Percentiles rank a stretch among this genome's conserved stretches.
phyloP scores from a whole-genome alignment of 805 yeast genomes.

The Torulaspora quercuum region DNA sequence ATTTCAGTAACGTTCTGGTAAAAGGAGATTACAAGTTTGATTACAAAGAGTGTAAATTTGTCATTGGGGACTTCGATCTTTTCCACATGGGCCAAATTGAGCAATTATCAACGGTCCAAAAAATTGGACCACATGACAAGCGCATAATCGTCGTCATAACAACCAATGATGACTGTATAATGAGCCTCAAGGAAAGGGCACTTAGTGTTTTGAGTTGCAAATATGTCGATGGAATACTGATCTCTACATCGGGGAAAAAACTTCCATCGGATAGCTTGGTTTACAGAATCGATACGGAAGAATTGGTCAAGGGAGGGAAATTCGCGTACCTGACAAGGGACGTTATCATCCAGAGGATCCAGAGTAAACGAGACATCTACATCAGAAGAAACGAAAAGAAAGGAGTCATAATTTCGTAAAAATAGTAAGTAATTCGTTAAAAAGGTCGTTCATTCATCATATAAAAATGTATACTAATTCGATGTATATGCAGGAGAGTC shows the following conservation, averaged over 20 bases:
- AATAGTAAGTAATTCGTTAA: constrained; percentile 9
- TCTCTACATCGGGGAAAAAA: constrained; percentile 33
- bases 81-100: constrained; percentile 92
- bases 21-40: constrained; percentile 17
- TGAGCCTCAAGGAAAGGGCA: constrained; percentile 83
- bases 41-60: constrained; percentile 9
- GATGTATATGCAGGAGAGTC: constrained; percentile 8
- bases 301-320: constrained; percentile 49
- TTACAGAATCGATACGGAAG: constrained; percentile 40
- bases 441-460: no score
- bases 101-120: constrained; percentile 51
- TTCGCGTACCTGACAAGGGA: constrained; percentile 64
- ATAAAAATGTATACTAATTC: no score
- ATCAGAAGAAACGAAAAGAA: constrained; percentile 84
- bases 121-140: constrained; percentile 42
- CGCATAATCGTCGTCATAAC: constrained; percentile 52
- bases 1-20: constrained; percentile 35
- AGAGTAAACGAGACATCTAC: constrained; percentile 62
- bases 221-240: constrained; percentile 73
- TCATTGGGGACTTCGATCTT: constrained; percentile 86
- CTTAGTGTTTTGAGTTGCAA: constrained; percentile 85
- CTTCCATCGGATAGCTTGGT: not conserved
- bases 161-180: constrained; percentile 71
- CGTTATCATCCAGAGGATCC: constrained; percentile 72
- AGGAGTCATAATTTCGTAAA: constrained; percentile 48